Evolutionary conservation across 768 basidiomycete genomes (phyloP).

Genomic region (Termitomyces sp.): DNA sequence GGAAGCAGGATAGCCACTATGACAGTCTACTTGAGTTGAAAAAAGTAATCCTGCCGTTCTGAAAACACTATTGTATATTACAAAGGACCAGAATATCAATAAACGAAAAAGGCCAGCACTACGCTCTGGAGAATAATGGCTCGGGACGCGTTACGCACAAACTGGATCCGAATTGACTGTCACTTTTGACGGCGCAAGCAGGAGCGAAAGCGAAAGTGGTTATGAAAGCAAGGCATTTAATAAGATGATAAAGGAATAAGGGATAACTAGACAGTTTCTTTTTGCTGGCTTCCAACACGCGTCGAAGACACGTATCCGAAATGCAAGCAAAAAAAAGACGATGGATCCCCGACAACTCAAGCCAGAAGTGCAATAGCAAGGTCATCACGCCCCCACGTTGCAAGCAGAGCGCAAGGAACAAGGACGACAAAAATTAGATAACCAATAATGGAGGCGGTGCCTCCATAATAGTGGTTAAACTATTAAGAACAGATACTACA

Average conservation of each 20-base stretch:
- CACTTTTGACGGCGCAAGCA: too few species aligned
- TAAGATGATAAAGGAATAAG: too few species aligned
- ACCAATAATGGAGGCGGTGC: constrained; percentile 49
- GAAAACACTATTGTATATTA: too few species aligned
- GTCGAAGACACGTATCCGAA: constrained; percentile 4
- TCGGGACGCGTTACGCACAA: too few species aligned
- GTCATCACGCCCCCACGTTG: constrained; percentile 49
- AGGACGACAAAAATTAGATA: constrained; percentile 53
- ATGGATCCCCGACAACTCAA: constrained; percentile 55
- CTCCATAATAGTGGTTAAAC: constrained; percentile 64
- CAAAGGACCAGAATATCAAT: too few species aligned
- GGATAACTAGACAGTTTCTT: too few species aligned
- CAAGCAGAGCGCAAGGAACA: constrained; percentile 52
- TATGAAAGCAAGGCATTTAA: too few species aligned
- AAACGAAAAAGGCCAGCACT: too few species aligned
- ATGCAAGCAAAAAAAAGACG: constrained; percentile 18
- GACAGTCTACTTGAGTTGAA: constrained; percentile 30
- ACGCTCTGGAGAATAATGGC: too few species aligned
- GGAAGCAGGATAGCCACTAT: constrained; percentile 54
- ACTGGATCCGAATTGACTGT: too few species aligned
- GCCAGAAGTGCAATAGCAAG: constrained; percentile 50
- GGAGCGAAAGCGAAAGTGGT: too few species aligned
- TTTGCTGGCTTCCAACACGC: constrained; percentile 11
- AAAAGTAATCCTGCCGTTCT: background rate
- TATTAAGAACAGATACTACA: constrained; percentile 96